Evolutionary conservation across 176 grass and related monocot species (phyloP), one percentile per base, ranked within the genome.

Genomic region (Thinopyrum elongatum): DNA sequence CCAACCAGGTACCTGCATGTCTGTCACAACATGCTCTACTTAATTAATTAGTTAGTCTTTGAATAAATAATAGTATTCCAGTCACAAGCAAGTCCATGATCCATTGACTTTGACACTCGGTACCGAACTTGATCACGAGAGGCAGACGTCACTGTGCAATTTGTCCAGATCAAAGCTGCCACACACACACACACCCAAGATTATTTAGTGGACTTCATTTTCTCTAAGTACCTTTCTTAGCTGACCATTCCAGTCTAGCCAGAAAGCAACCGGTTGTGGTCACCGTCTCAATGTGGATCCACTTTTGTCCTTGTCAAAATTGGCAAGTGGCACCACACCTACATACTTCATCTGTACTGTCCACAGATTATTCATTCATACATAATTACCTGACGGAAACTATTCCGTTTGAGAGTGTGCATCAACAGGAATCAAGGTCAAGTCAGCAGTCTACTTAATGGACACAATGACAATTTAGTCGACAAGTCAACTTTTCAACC

Each of bases 1-100:
- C 96, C 23, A 98, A 95, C 82, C 96, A 98, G 95, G 95, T 92
- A 10, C 8, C 6, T 17, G 17, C 71, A 74, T 5, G 49, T 14
- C 10, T 27, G 12, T 26, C 59, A 63, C 25, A 11, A 36, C 35
- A 36, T 36, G 35, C 3, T n/a, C n/a, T n/a, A n/a, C n/a, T 70
- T n/a, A 0, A 4, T 35, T 4, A 19, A 9, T 68, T 42, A 15
- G 10, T 4, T 72, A 34, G 30, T 22, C 31, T 35, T 68, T 9
- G 0, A 36, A 3, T 4, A 31, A 78, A 44, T 44, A 15, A 14
- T 47, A 16, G 26, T 17, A 47, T 49, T 28, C 71, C 71, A 29
- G 47, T 21, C 42, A 30, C 49, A 53, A 53, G 49, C 41, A 47
- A 74, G 41, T 74, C 71, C 41, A 19, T 47, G 12, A 47, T 46